These are phyloP conservation scores for Stachybotrys elegans DNA, from an alignment of 2,329 filamentous ascomycete genomes.

Conservation along the genomic window DNA sequence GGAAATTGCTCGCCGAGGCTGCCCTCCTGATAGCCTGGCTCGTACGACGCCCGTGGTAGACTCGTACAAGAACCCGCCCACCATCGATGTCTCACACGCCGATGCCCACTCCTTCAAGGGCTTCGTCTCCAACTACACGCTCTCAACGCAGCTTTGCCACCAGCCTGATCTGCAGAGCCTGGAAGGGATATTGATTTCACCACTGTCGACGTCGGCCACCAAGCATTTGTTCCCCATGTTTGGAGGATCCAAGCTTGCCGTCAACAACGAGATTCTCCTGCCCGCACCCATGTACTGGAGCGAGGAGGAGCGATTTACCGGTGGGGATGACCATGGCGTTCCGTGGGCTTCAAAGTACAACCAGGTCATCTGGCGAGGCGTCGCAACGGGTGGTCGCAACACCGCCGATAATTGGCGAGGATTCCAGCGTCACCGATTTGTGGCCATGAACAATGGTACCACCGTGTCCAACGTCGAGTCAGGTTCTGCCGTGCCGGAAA, in stretches of 20 bases:
- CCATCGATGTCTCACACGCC: constrained; percentile 40
- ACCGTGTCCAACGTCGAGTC: constrained; percentile 45
- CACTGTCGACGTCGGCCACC: constrained; percentile 51
- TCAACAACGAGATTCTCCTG: constrained; percentile 67
- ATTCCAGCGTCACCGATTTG: constrained; percentile 72
- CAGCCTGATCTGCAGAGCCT: constrained; percentile 59
- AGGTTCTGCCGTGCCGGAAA: constrained; percentile 37
- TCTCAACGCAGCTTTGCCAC: constrained; percentile 59
- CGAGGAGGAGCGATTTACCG: constrained; percentile 57
- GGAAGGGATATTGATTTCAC: constrained; percentile 60
- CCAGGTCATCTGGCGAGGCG: constrained; percentile 58
- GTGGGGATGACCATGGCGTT: constrained; percentile 46
- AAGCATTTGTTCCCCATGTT: constrained; percentile 60
- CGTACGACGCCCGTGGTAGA: constrained; percentile 39
- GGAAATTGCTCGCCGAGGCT: constrained; percentile 54
- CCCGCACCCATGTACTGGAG: constrained; percentile 67
- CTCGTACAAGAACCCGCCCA: constrained; percentile 38
- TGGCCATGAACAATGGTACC: constrained; percentile 67
- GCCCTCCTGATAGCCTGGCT: constrained; percentile 57
- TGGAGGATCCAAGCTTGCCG: constrained; percentile 61
- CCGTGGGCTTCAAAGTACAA: constrained; percentile 53
- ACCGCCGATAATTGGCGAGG: constrained; percentile 59
- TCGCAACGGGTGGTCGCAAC: constrained; percentile 60
- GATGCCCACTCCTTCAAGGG: constrained; percentile 48
- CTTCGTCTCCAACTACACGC: constrained; percentile 57